Conservation (phyloP, 129 eudicot genomes). For the Pseudognaphalium luteoalbum region DNA sequence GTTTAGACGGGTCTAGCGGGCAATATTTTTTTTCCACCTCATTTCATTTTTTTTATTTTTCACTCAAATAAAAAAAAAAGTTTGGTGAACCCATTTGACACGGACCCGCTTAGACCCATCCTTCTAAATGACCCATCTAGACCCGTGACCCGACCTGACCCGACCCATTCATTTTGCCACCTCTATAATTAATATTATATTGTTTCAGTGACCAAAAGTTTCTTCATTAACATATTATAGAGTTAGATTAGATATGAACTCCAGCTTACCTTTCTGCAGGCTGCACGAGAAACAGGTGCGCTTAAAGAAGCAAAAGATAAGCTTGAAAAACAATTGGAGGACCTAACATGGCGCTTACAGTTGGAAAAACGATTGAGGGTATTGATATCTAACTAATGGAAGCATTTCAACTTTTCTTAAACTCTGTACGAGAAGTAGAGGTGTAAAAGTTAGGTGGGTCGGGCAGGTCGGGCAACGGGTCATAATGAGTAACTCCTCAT, state of each 20-base stretch:
- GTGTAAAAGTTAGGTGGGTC: not conserved
- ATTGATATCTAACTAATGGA: not conserved
- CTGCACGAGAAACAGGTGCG: constrained; percentile 94
- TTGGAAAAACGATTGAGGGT: constrained; percentile 98
- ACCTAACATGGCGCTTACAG: constrained; percentile 94
- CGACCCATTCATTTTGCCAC: no score
- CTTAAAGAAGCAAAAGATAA: constrained; percentile 97
- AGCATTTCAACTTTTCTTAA: constrained; percentile 4
- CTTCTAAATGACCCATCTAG: no score
- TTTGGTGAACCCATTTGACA: no score
- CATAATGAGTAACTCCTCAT: not conserved
- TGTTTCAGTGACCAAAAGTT: not conserved
- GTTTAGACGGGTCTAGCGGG: no score
- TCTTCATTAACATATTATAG: not conserved
- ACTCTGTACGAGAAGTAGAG: not conserved
- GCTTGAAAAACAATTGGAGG: constrained; percentile 93
- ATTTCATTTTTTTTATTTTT: no score
- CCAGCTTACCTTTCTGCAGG: constrained; percentile 48
- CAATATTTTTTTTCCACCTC: no score
- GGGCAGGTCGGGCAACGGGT: not conserved
- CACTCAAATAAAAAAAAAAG: no score
- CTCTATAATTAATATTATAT: not conserved
- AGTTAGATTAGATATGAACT: constrained; percentile 11
- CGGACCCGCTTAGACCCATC: no score
- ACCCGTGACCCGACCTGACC: no score